Base-by-base conservation (phyloP, 495 filamentous ascomycete species). In the Penicillium ochrochloron region DNA sequence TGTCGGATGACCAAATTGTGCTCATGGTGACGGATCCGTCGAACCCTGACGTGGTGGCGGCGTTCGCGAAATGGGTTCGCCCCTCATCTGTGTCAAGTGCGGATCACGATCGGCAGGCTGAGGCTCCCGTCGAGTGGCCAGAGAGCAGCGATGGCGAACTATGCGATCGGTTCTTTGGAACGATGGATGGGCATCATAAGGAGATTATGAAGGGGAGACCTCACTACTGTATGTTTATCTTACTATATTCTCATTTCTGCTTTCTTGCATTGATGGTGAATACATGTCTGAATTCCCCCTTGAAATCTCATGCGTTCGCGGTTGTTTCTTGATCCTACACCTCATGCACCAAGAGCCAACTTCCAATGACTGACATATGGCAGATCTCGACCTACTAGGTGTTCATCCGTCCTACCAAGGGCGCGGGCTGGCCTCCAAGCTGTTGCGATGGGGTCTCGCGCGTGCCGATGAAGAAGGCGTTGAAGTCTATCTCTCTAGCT, bases 401-500 rank as follows among this genome's bases (percentile, higher is more conserved):
- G 76, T 76, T n/a, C 67, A 77, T 19, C 73, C 76, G 1, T 63
- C 68, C 3, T 67, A 77, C 53, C 78, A 84, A 52, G 79, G 81
- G 8, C 69, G 66, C 1, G 76, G 79, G n/a, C 68, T 78, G 0
- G 83, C 75, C 1, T 68, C 72, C 0, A 73, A 67, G 25, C 57
- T 85, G 0, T 68, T 79, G 7, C 66, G 74, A 56, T 84, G 76
- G 78, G 83, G 80, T 19, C 64, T 82, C 31, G 66, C 70, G 0
- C 67, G 75, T 7, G 77, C 77, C 7, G 78, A 83, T 51, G 67
- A 73, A 21, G 70, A 76, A 29, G 62, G 66, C 1, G 61, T 84
- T 11, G 79, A 82, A 61, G 65, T 68, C 19, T 81, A 73, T 51
- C 65, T 81, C 11, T 68, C 71, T 11, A 65, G 72, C 9, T 78